Percentiles rank a stretch among this genome's conserved stretches.
These are phyloP conservation scores for Salix arbutifolia DNA, from an alignment of 345 rosid genomes.

Conservation along the genomic window DNA sequence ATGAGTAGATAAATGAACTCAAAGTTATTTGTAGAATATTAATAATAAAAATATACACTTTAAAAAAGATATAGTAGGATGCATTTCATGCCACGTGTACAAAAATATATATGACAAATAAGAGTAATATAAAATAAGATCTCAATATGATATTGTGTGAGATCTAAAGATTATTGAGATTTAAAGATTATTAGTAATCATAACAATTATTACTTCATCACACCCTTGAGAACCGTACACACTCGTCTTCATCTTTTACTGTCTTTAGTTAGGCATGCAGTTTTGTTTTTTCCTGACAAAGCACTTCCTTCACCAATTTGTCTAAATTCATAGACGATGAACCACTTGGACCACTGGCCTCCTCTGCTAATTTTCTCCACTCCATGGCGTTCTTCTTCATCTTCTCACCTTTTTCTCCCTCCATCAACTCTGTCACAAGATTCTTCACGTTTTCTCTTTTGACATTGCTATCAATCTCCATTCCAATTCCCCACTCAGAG, in stretches of 20 bases:
- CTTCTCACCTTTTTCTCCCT: neutral
- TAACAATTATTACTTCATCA: no score
- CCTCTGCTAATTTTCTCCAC: neutral
- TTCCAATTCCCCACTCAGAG: constrained; percentile 15
- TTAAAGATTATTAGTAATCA: neutral
- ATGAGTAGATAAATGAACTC: no score
- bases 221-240: no score
- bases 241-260: no score
- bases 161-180: neutral
- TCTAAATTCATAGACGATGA: neutral
- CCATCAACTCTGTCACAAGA: neutral
- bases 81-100: neutral
- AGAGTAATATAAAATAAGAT: no score
- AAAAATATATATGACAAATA: no score
- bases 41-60: no score
- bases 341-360: neutral
- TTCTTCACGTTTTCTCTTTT: neutral
- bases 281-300: neutral
- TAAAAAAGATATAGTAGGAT: no score
- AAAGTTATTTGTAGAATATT: no score
- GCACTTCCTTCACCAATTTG: neutral
- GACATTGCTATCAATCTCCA: constrained; percentile 6
- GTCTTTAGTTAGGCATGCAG: no score
- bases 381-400: neutral
- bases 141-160: no score